Base-by-base conservation (phyloP, 2,329 filamentous ascomycete genomes). In the Boeremia lycopersici region DNA sequence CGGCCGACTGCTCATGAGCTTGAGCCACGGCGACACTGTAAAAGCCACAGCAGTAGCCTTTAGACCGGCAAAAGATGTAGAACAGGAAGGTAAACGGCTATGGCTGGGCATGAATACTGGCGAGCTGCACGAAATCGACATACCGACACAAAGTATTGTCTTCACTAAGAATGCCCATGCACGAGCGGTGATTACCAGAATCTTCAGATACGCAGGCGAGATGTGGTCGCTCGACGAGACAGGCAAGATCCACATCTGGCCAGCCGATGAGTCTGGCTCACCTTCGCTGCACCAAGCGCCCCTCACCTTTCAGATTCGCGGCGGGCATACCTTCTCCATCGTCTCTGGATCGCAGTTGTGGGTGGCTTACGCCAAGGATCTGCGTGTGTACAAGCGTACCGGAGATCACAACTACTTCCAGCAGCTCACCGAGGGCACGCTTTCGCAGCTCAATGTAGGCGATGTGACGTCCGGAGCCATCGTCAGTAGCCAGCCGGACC, bases 221-320 rank as follows among this genome's bases (percentile, higher is more conserved):
- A 85, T 99, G 72, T 99, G 95, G 95, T 93, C 93, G 0, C 75
- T 99, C 42, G 95, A 98, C 71, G 93, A 97, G 60, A 86, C 89
- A 41, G 95, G 95, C 10, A 90, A 89, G 40, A 78, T 99, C 12
- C 87, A 91, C 62, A 84, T 98, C 5, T 99, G 95, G 95, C 87
- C 86, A 1, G 88, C 93, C 4, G 90, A 92, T 65, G 82, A 85
- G n/a, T 84, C 84, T 6, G 88, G 89, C 0, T 82, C 87, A 26
- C 92, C 93, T 1, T 93, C 86, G 57, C 76, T 98, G 28, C 84
- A 86, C 51, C 85, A 86, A 52, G 88, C 84, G 49, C 91, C 91
- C 19, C 88, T 89, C 64, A 88, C 86, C 33, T 96, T 89, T 74
- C 87, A 91, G 53, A 78, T 96, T 30, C 88, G 90, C 0, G 89